Evolutionary conservation across 179 eudicot species (phyloP).

Genomic region (Amaranthus tricolor): DNA sequence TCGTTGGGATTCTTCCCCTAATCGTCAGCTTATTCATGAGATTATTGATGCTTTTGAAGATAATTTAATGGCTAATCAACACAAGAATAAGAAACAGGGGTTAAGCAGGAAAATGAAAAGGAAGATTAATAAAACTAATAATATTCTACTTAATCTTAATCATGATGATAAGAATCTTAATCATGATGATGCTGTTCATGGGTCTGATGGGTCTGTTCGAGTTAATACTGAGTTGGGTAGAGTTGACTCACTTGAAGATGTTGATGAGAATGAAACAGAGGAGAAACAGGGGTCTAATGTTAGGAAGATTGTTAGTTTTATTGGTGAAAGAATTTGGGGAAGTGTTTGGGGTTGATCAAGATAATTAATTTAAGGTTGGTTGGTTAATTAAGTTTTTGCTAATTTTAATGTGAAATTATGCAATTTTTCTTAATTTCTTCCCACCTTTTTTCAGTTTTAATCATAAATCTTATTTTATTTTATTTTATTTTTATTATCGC

Average conservation of each 20-base stretch:
- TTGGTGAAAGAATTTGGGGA: slow-evolving; percentile 42
- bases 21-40: slow-evolving; percentile 72
- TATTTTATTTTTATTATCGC: background rate
- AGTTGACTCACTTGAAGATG: slow-evolving; percentile 29
- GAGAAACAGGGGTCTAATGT: slow-evolving; percentile 34
- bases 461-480: background rate
- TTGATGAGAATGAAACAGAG: slow-evolving; percentile 22
- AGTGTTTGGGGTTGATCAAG: slow-evolving; percentile 37
- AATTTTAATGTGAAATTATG: slow-evolving; percentile 7
- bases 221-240: slow-evolving; percentile 12
- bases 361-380: background rate
- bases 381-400: slow-evolving; percentile 17
- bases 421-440: background rate
- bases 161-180: background rate
- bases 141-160: background rate
- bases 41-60: slow-evolving; percentile 78
- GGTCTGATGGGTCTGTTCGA: slow-evolving; percentile 11
- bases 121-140: slow-evolving; percentile 14
- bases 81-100: slow-evolving; percentile 29
- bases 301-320: slow-evolving; percentile 39
- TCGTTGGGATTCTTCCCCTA: slow-evolving; percentile 85
- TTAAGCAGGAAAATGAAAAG: slow-evolving; percentile 43
- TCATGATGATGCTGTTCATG: background rate
- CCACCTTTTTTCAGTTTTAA: background rate
- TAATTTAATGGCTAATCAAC: slow-evolving; percentile 17